Conservation (phyloP, 1,284 basidiomycete species). For the Boletus sp. region DNA sequence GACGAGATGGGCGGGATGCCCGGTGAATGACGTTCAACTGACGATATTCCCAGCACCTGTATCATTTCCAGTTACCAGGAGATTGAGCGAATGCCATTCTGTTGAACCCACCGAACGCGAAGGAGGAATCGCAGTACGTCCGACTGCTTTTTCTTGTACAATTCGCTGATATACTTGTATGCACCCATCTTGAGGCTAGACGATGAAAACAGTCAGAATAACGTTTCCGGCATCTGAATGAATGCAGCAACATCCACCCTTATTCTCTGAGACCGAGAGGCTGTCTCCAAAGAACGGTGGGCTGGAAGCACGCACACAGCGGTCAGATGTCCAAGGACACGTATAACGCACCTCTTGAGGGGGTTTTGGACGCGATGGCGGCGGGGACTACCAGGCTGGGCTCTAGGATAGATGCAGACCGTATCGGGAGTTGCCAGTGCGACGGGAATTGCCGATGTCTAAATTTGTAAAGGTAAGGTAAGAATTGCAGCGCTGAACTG, state of each 20-base stretch:
- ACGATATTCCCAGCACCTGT: conserved; percentile 97
- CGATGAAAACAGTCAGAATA: conserved; percentile 21
- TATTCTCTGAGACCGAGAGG: conserved; percentile 7
- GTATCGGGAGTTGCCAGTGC: conserved; percentile 21
- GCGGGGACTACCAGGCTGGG: not conserved
- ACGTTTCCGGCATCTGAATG: conserved; percentile 17
- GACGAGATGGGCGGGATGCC: conserved; percentile 95
- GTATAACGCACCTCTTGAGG: conserved; percentile 29
- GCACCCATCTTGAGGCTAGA: conserved; percentile 65
- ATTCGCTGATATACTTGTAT: conserved; percentile 97
- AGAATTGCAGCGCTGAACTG: no score
- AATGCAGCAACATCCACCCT: conserved; percentile 27
- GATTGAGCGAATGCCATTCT: not conserved
- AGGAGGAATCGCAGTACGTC: conserved; percentile 98
- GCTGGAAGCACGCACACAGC: not conserved
- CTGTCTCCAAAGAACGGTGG: conserved; percentile 11
- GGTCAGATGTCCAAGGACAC: conserved; percentile 3
- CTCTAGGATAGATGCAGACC: conserved; percentile 1
- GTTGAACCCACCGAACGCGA: conserved; percentile 77
- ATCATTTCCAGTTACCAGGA: conserved; percentile 11
- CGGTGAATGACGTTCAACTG: conserved; percentile 98
- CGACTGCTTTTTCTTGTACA: conserved; percentile 94
- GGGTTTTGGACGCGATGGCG: conserved; percentile 17
- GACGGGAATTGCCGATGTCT: conserved; percentile 25
- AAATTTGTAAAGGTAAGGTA: conserved; percentile 4